Percentiles rank a stretch among this genome's conserved stretches.
Evolutionary conservation across 1,284 basidiomycete genomes (phyloP).

Genomic region (Pulchroboletus neoregius): DNA sequence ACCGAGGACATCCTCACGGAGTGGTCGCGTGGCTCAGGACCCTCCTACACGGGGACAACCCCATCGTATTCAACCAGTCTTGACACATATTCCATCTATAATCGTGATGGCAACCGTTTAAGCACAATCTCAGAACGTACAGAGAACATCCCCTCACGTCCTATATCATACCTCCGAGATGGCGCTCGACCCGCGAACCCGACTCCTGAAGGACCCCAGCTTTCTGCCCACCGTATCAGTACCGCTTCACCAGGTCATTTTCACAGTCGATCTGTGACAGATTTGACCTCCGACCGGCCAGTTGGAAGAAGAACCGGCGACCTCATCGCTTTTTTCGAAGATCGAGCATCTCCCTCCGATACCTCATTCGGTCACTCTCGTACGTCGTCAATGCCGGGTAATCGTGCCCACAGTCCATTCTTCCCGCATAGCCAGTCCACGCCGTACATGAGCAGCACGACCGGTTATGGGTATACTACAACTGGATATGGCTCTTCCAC

Average conservation of each 20-base stretch:
- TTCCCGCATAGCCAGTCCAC: slow-evolving; percentile 42
- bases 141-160: slow-evolving; percentile 46
- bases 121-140: slow-evolving; percentile 61
- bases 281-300: slow-evolving; percentile 33
- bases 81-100: slow-evolving; percentile 36
- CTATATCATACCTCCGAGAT: slow-evolving; percentile 38
- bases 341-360: slow-evolving; percentile 37
- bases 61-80: slow-evolving; percentile 31
- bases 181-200: slow-evolving; percentile 34
- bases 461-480: slow-evolving; percentile 30
- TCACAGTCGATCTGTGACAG: slow-evolving; percentile 28
- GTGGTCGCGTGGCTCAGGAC: slow-evolving; percentile 44
- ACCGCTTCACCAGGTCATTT: slow-evolving; percentile 27
- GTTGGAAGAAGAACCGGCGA: slow-evolving; percentile 60
- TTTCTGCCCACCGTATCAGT: slow-evolving; percentile 34
- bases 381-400: slow-evolving; percentile 50
- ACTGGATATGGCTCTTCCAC: slow-evolving; percentile 31
- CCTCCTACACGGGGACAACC: slow-evolving; percentile 38
- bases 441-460: slow-evolving; percentile 35
- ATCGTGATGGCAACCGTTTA: slow-evolving; percentile 41
- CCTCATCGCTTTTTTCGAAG: slow-evolving; percentile 72
- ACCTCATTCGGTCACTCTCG: slow-evolving; percentile 44
- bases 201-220: slow-evolving; percentile 40
- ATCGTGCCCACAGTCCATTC: slow-evolving; percentile 52
- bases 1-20: slow-evolving; percentile 58